Conservation (phyloP, 2,329 filamentous ascomycete species). For the Penicillium sp. region DNA sequence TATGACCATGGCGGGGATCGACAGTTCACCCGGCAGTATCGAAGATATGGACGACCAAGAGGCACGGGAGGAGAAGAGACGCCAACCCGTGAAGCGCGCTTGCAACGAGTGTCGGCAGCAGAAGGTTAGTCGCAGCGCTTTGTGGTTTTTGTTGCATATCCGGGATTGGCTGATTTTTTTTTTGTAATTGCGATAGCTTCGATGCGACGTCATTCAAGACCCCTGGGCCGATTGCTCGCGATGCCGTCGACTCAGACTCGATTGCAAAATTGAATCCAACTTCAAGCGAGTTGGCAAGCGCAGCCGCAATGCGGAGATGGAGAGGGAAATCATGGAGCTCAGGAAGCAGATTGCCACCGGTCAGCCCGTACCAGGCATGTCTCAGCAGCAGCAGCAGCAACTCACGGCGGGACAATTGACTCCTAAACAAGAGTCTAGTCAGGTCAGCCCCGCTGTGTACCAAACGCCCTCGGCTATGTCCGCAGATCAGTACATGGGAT, state of each 20-base stretch:
- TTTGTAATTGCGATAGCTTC: constrained; percentile 50
- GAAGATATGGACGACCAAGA: constrained; percentile 50
- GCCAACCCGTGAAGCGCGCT: constrained; percentile 59
- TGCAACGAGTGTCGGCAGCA: constrained; percentile 72
- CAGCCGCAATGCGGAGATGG: constrained; percentile 66
- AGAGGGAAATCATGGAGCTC: constrained; percentile 58
- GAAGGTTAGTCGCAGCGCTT: constrained; percentile 51
- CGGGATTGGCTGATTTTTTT: constrained; percentile 6
- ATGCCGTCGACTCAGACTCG: constrained; percentile 63
- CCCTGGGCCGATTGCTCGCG: constrained; percentile 64
- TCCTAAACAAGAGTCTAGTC: constrained; percentile 41
- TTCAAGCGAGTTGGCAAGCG: constrained; percentile 70
- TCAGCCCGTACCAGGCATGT: constrained; percentile 22
- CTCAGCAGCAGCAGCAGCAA: constrained; percentile 29
- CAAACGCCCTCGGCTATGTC: constrained; percentile 40
- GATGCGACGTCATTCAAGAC: constrained; percentile 67
- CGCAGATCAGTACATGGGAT: constrained; percentile 47
- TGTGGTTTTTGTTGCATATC: not conserved
- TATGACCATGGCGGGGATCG: constrained; percentile 45
- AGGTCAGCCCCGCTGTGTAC: constrained; percentile 37
- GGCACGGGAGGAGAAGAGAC: constrained; percentile 45
- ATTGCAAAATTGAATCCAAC: constrained; percentile 68
- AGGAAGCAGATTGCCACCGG: constrained; percentile 49
- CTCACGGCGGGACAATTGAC: constrained; percentile 31
- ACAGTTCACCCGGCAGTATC: constrained; percentile 51